Conservation (phyloP, 768 basidiomycete species). For the Calocybe indica region DNA sequence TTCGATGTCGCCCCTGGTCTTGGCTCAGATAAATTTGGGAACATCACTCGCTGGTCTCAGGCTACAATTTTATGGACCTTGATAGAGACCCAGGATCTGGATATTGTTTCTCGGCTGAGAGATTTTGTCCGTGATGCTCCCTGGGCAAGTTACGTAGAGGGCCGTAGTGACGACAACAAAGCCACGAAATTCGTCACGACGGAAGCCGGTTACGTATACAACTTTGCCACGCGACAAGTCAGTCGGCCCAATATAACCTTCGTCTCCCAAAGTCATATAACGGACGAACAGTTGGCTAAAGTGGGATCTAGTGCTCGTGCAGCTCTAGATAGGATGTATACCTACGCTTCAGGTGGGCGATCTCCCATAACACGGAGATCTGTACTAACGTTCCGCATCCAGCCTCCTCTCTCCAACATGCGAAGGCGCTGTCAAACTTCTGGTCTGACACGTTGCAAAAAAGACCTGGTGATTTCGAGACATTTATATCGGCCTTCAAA, state of each 20-base stretch:
- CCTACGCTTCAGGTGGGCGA: slow-evolving; percentile 48
- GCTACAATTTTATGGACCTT: slow-evolving; percentile 57
- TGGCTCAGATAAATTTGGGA: slow-evolving; percentile 31
- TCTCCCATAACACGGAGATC: neutral
- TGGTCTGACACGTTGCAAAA: slow-evolving; percentile 52
- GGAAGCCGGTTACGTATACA: slow-evolving; percentile 47
- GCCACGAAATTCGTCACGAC: slow-evolving; percentile 32
- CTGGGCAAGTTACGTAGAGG: slow-evolving; percentile 34
- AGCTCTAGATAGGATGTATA: slow-evolving; percentile 54
- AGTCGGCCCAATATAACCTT: slow-evolving; percentile 39
- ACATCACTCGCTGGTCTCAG: slow-evolving; percentile 53
- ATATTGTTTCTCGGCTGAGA: slow-evolving; percentile 31
- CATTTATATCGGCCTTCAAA: slow-evolving; percentile 41
- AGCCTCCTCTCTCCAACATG: slow-evolving; percentile 56
- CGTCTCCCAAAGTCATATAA: slow-evolving; percentile 37
- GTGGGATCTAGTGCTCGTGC: slow-evolving; percentile 30
- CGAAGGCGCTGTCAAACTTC: slow-evolving; percentile 40
- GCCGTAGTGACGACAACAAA: slow-evolving; percentile 34
- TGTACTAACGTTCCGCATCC: slow-evolving; percentile 7
- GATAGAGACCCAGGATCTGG: slow-evolving; percentile 41
- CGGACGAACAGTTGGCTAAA: slow-evolving; percentile 34
- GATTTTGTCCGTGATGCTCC: slow-evolving; percentile 41
- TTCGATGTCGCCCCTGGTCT: slow-evolving; percentile 48
- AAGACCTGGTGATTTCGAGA: slow-evolving; percentile 29
- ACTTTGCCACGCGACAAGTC: slow-evolving; percentile 55